Evolutionary conservation across 495 filamentous ascomycete species (phyloP).

Genomic region (Oidiodendron maius): DNA sequence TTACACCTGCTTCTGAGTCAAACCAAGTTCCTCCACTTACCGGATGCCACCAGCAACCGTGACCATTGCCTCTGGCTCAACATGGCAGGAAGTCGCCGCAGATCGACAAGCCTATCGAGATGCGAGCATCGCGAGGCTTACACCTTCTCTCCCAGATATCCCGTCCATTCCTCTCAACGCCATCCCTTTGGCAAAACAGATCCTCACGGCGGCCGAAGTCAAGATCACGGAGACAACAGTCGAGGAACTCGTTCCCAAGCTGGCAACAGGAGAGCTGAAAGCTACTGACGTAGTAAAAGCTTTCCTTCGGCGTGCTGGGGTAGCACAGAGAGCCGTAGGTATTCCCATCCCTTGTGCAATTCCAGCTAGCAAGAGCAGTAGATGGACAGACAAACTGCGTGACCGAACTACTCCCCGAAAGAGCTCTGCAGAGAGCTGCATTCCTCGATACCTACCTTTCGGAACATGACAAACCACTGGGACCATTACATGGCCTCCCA

Average conservation of each 20-base stretch:
- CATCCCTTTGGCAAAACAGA: conserved; percentile 30
- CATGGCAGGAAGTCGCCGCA: conserved; percentile 42
- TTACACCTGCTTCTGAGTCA: no score
- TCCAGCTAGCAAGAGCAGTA: conserved; percentile 13
- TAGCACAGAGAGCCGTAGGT: conserved; percentile 50
- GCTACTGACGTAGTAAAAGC: conserved; percentile 44
- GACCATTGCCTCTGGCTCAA: conserved; percentile 30
- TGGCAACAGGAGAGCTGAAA: conserved; percentile 38
- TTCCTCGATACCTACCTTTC: conserved; percentile 51
- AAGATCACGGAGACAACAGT: conserved; percentile 44
- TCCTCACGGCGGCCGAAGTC: conserved; percentile 42
- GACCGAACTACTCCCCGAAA: conserved; percentile 59
- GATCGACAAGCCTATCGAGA: conserved; percentile 39
- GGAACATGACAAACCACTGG: conserved; percentile 40
- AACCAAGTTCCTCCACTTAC: no score
- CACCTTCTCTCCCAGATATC: conserved; percentile 22
- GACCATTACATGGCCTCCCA: conserved; percentile 63
- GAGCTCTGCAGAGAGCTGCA: conserved; percentile 52
- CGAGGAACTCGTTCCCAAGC: conserved; percentile 33
- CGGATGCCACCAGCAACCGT: conserved; percentile 23
- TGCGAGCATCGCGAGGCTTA: conserved; percentile 32
- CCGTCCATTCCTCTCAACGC: conserved; percentile 35
- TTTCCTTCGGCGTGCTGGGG: conserved; percentile 52
- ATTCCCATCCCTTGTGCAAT: conserved; percentile 9
- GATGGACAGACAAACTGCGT: conserved; percentile 45